These are phyloP conservation scores for Metarhizium humberi DNA, from an alignment of 2,329 filamentous ascomycete species.

Conservation along the genomic window DNA sequence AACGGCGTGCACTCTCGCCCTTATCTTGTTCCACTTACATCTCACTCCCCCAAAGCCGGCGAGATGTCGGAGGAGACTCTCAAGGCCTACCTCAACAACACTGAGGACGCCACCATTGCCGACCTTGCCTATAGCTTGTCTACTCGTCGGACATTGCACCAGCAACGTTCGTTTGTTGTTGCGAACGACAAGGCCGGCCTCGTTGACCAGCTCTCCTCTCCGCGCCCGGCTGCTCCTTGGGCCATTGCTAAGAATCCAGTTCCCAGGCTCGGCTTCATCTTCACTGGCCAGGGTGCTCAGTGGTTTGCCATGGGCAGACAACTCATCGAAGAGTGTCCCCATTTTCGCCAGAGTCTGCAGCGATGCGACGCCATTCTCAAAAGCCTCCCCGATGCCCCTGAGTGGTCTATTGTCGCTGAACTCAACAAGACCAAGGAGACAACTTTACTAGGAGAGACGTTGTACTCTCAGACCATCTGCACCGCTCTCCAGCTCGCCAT, in stretches of 20 bases:
- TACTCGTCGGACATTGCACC: conserved; percentile 12
- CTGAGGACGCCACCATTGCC: conserved; percentile 8
- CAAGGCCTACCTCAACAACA: conserved; percentile 8
- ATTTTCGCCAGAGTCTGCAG: conserved; percentile 17
- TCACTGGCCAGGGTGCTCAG: conserved; percentile 32
- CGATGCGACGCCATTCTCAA: conserved; percentile 17
- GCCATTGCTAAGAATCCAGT: conserved; percentile 5
- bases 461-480: conserved; percentile 32
- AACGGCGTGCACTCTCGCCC: conserved; percentile 30
- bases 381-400: conserved; percentile 20
- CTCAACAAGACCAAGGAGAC: conserved; percentile 25
- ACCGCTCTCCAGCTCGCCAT: conserved; percentile 36
- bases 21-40: conserved; percentile 19
- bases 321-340: conserved; percentile 22
- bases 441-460: conserved; percentile 16
- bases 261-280: conserved; percentile 22
- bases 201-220: conserved; percentile 9
- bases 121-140: conserved; percentile 14
- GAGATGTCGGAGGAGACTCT: conserved; percentile 13
- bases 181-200: conserved; percentile 8
- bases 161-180: conserved; percentile 15
- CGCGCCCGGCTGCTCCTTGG: conserved; percentile 20
- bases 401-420: conserved; percentile 28
- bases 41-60: conserved; percentile 13
- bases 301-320: conserved; percentile 29